Evolutionary conservation across 1,284 basidiomycete species (phyloP).

Genomic region (Wolfiporia cocos): DNA sequence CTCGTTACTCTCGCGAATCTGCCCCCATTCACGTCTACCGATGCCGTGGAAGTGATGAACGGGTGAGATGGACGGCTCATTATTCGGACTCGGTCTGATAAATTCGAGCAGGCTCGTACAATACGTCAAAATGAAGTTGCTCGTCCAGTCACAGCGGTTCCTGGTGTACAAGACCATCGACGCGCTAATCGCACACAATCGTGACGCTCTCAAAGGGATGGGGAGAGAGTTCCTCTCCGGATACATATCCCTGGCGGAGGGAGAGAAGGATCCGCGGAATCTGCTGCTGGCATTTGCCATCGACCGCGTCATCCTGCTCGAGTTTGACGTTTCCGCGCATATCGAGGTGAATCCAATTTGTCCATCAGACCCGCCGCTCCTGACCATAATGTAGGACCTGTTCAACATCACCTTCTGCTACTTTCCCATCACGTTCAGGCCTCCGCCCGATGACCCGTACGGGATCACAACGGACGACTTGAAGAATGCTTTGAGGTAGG

Average conservation of each 20-base stretch:
- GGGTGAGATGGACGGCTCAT: conserved; percentile 37
- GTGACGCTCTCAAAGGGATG: conserved; percentile 73
- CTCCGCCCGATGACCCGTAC: conserved; percentile 92
- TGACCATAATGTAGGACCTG: conserved; percentile 54
- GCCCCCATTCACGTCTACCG: conserved; percentile 64
- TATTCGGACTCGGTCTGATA: no score
- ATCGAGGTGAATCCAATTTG: conserved; percentile 54
- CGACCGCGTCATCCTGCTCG: conserved; percentile 77
- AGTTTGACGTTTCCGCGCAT: conserved; percentile 75
- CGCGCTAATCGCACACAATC: conserved; percentile 67
- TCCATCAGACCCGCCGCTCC: background rate
- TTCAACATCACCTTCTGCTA: conserved; percentile 98
- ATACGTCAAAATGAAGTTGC: conserved; percentile 75
- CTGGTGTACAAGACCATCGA: conserved; percentile 83
- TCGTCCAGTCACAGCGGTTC: conserved; percentile 82
- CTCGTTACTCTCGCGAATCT: conserved; percentile 64
- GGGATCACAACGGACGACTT: conserved; percentile 90
- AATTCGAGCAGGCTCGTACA: conserved; percentile 56
- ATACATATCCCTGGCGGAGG: conserved; percentile 81
- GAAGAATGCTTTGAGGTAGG: conserved; percentile 65
- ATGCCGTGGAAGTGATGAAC: conserved; percentile 62
- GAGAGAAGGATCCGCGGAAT: conserved; percentile 98
- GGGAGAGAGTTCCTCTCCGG: conserved; percentile 69
- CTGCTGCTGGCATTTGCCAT: conserved; percentile 89
- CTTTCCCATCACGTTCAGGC: conserved; percentile 96